A percentile compares a stretch with the other conserved stretches of the same genome.
Conservation (phyloP, 495 filamentous ascomycete species). For the Cercophora scortea region DNA sequence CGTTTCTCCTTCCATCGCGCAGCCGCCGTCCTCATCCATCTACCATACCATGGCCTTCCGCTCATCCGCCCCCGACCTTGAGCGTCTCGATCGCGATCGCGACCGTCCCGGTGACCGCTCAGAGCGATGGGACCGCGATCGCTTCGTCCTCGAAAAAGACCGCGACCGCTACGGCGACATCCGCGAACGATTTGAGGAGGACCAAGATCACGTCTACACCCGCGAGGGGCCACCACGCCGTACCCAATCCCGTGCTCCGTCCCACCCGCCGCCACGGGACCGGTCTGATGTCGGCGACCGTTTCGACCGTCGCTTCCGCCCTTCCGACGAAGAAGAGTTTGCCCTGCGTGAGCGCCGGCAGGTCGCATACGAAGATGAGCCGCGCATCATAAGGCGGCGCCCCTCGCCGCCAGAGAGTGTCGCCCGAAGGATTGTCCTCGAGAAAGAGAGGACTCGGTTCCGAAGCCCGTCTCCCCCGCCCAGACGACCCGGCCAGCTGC, state of each 20-base stretch:
- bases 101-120: conserved; percentile 16
- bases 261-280: conserved; percentile 15
- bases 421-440: conserved; percentile 23
- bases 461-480: conserved; percentile 29
- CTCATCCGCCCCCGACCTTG: conserved; percentile 28
- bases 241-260: not conserved
- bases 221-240: conserved; percentile 6
- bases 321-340: conserved; percentile 30
- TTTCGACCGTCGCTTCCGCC: conserved; percentile 18
- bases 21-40: not conserved
- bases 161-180: conserved; percentile 24
- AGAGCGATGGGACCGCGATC: conserved; percentile 38
- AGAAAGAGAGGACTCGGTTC: conserved; percentile 25
- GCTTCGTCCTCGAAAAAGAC: conserved; percentile 25
- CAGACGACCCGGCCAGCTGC: conserved; percentile 17
- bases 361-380: conserved; percentile 29
- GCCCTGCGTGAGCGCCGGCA: conserved; percentile 27
- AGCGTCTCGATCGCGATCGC: conserved; percentile 14
- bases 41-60: conserved; percentile 23
- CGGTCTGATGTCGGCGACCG: conserved; percentile 21
- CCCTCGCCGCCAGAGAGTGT: conserved; percentile 18
- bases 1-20: too few species aligned
- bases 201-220: conserved; percentile 19
- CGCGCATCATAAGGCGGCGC: conserved; percentile 8
- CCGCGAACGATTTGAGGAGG: conserved; percentile 25